Conservation (phyloP, 106 monocot species). For the Acorus calamus region DNA sequence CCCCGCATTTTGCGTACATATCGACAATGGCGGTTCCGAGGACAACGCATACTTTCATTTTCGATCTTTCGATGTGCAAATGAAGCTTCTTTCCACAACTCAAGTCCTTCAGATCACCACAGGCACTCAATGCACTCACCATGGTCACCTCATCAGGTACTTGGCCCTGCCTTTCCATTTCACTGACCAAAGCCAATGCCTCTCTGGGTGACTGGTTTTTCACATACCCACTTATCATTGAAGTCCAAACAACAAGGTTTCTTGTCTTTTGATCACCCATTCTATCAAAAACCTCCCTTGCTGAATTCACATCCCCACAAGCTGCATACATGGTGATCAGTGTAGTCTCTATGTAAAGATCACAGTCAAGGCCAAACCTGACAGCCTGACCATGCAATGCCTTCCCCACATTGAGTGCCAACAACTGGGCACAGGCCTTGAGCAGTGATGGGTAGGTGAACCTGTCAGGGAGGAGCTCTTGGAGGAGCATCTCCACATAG, state of each 20-base stretch:
- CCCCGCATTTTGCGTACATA: constrained; percentile 2
- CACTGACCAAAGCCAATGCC: background rate
- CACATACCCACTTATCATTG: constrained; percentile 1
- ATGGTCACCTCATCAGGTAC: constrained; percentile 2
- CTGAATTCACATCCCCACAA: constrained; percentile 1
- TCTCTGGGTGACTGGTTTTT: background rate
- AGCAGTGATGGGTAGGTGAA: constrained; percentile 7
- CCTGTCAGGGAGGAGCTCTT: background rate
- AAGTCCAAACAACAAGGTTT: constrained; percentile 5
- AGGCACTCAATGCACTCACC: background rate
- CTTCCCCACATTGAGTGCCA: constrained; percentile 5
- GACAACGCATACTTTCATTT: constrained; percentile 3
- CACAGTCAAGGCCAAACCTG: constrained; percentile 1
- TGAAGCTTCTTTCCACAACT: constrained; percentile 5
- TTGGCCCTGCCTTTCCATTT: constrained; percentile 1
- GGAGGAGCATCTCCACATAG: constrained; percentile 12
- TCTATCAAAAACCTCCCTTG: background rate
- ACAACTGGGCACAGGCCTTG: constrained; percentile 1
- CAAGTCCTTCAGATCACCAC: constrained; percentile 1
- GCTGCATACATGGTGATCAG: constrained; percentile 7
- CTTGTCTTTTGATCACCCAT: background rate
- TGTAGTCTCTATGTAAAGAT: constrained; percentile 3
- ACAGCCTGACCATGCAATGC: background rate
- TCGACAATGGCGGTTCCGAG: constrained; percentile 4
- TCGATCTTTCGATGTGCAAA: background rate